phyloP scores from a whole-genome alignment of 306 rosid genomes.

The Leucaena leucocephala region DNA sequence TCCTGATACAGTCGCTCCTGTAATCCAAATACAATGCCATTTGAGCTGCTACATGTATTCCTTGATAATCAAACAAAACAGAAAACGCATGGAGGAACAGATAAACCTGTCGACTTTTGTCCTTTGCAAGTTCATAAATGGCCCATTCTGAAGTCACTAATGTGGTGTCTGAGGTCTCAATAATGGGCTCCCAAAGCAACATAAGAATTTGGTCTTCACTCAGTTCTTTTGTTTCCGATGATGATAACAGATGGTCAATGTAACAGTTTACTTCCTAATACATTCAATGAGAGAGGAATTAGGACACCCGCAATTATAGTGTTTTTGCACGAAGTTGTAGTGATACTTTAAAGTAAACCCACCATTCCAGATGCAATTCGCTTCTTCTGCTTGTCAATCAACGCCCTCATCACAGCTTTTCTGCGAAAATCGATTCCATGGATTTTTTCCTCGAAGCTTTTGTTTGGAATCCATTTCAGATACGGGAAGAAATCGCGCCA shows the following conservation, averaged over 20 bases:
- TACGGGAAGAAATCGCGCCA: constrained; percentile 99
- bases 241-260: constrained; percentile 55
- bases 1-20: constrained; percentile 67
- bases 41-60: background rate
- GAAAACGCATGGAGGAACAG: background rate
- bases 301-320: background rate
- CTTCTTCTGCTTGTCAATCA: constrained; percentile 64
- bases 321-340: background rate
- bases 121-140: constrained; percentile 77
- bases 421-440: constrained; percentile 42
- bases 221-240: constrained; percentile 61
- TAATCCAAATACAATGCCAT: background rate
- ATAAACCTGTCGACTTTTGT: constrained; percentile 67
- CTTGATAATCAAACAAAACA: no score
- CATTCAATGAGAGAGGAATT: constrained; percentile 34
- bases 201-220: constrained; percentile 61
- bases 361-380: constrained; percentile 82
- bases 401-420: constrained; percentile 62
- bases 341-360: background rate
- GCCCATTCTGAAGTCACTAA: constrained; percentile 87
- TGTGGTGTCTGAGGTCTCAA: constrained; percentile 86
- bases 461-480: constrained; percentile 90
- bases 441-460: constrained; percentile 55
- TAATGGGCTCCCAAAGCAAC: constrained; percentile 81
- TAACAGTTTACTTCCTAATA: constrained; percentile 67